Base-by-base conservation (phyloP, 305 asterid genomes). In the Ruellia speciosa region DNA sequence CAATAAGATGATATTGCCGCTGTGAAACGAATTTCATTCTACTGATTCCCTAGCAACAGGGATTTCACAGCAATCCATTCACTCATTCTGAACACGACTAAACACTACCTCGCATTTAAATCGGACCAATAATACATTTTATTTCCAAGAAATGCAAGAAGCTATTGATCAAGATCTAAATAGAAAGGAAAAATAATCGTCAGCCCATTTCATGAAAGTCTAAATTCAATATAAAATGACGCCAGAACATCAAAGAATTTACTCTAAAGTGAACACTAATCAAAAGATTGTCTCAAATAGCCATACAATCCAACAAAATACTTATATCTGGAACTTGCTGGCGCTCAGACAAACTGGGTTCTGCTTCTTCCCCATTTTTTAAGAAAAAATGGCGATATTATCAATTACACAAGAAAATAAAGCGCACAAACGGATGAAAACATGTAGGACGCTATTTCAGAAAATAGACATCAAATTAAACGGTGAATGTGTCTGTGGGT, bases 351-450 rank as follows among this genome's bases (percentile, higher is more conserved):
- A 14, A 39, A n/a, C 16, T 31, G 55, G 28, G 0, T 20, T 41
- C 61, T 37, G 33, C 35, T 60, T 52, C 51, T 19, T 39, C 64
- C 59, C 46, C 63, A 50, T 53, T 59, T 31, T 18, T 31, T 40
- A 58, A 16, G 24, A 12, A 11, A 5, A 65, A 34, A 3, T 37
- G 17, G 12, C 49, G 52, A 31, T 9, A 14, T 48, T 1, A 34
- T 1, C 28, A 49, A 39, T 37, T 28, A 49, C 19, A 28, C 14
- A 16, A 0, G 14, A 10, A 65, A 7, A 37, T 7, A 7, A 37
- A 28, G 7, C 59, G 14, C 45, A 56, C 11, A 52, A 55, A 14
- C 54, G 58, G 16, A 61, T 16, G 48, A 39, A 45, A 50, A 49
- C 5, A 18, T 17, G 24, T 9, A 49, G 18, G 37, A 46, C 10